These are phyloP conservation scores for Pseudogymnoascus sp. DNA, from an alignment of 2,329 filamentous ascomycete species.

Conservation along the genomic window DNA sequence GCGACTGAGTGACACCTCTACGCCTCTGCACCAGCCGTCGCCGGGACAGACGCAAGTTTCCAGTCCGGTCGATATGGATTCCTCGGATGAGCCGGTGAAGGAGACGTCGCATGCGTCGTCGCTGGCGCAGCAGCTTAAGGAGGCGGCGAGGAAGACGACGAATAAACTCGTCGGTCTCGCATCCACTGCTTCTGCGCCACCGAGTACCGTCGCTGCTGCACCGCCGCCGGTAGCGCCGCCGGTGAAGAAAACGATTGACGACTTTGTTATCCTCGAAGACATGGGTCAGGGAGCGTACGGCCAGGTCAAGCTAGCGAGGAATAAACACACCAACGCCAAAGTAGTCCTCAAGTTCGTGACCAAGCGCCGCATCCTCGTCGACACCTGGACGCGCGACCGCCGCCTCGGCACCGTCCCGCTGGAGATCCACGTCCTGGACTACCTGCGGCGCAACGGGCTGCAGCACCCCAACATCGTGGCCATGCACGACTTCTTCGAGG, in stretches of 20 bases:
- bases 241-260: slow-evolving; percentile 73
- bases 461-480: slow-evolving; percentile 63
- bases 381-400: slow-evolving; percentile 95
- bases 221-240: slow-evolving; percentile 27
- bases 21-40: slow-evolving; percentile 69
- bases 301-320: slow-evolving; percentile 89
- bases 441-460: slow-evolving; percentile 66
- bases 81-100: slow-evolving; percentile 38
- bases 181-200: slow-evolving; percentile 11
- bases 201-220: slow-evolving; percentile 19
- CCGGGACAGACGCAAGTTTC: slow-evolving; percentile 61
- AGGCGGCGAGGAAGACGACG: slow-evolving; percentile 46
- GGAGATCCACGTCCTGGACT: slow-evolving; percentile 95
- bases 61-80: slow-evolving; percentile 47
- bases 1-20: slow-evolving; percentile 53
- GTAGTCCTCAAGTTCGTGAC: slow-evolving; percentile 97
- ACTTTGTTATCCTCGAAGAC: slow-evolving; percentile 89
- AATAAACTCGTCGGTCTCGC: slow-evolving; percentile 39
- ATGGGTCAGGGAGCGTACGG: slow-evolving; percentile 98
- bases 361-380: slow-evolving; percentile 90
- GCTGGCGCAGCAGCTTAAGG: slow-evolving; percentile 48
- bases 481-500: slow-evolving; percentile 67
- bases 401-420: slow-evolving; percentile 88
- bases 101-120: slow-evolving; percentile 36
- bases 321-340: slow-evolving; percentile 65